These are phyloP conservation scores for Xylaria sp. DNA, from an alignment of 2,329 filamentous ascomycete species.

Conservation along the genomic window DNA sequence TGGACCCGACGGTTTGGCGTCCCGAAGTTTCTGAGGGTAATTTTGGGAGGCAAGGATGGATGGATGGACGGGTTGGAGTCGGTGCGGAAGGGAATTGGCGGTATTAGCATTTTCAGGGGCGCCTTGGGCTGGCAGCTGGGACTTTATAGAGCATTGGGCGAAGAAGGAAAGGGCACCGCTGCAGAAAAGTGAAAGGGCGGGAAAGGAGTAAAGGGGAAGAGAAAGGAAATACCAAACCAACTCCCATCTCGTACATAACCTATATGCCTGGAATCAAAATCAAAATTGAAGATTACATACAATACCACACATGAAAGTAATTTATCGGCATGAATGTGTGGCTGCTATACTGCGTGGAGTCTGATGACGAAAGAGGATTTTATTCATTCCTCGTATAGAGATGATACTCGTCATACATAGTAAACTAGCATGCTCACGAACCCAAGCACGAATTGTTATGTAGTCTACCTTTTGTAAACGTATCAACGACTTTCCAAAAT, in stretches of 20 bases:
- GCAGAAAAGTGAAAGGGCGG: neutral
- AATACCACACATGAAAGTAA: neutral
- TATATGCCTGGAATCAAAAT: neutral
- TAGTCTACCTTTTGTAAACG: neutral
- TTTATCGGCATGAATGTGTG: neutral
- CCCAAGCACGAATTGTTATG: neutral
- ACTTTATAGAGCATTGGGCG: slow-evolving; percentile 9
- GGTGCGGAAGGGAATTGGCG: slow-evolving; percentile 1
- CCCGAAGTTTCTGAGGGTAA: slow-evolving; percentile 7
- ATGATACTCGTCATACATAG: too few species aligned
- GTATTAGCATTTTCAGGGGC: slow-evolving; percentile 6
- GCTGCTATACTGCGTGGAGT: too few species aligned
- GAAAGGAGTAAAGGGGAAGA: slow-evolving; percentile 1
- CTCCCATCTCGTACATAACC: slow-evolving; percentile 26
- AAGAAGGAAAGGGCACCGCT: neutral
- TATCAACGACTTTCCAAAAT: neutral
- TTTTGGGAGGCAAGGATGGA: slow-evolving; percentile 5
- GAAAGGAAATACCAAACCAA: neutral
- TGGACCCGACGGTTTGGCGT: slow-evolving; percentile 24
- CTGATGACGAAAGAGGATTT: too few species aligned
- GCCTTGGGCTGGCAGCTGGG: neutral
- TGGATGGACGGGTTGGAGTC: neutral
- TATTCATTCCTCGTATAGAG: too few species aligned
- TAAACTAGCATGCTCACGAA: too few species aligned
- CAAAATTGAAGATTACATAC: slow-evolving; percentile 1